Evolutionary conservation across 2,329 filamentous ascomycete species (phyloP), one percentile per base, ranked within the genome.

Genomic region (Leptographium galeiforme): DNA sequence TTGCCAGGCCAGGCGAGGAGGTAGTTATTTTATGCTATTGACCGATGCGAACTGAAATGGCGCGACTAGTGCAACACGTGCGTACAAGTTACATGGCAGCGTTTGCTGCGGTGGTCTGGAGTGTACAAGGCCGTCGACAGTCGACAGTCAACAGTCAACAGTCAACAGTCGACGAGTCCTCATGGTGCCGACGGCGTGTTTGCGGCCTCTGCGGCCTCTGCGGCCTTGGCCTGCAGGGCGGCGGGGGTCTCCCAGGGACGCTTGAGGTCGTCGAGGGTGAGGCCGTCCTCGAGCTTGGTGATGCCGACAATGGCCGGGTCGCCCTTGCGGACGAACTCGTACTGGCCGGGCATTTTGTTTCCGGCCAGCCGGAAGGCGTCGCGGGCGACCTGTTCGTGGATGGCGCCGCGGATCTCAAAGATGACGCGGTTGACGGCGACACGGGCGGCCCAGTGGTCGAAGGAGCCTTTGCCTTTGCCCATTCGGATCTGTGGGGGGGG

Each of bases 381-480:
- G 61, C 84, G 81, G 25, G 87, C 90, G 59, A 98, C 82, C 72
- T 95, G 87, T 74, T 98, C 93, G 78, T 98, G 93, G 58, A 97
- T 66, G 61, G 89, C 81, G 47, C 93, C 93, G 69, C 89, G 89
- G 60, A 98, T 72, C 70, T 98, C 93, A 61, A 98, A 94, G 19
- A 96, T 74, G 49, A 98, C 81, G 67, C 93, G 87, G 70, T 87
- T 95, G 51, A 97, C 88, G 10, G 89, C 82, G 60, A 97, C 83
- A 68, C 91, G 82, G 25, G 86, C 81, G 6, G 91, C 89, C 93
- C 93, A 98, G 66, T 95, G 88, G 67, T 98, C 93, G 66, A 98
- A 97, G 57, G 84, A 87, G 61, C 93, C 93, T 68, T 98, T 98
- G 71, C 93, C 93, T 72, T 97, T 98, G 68, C 93, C 93, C 94